These are phyloP conservation scores for Sarcodon sp. DNA, from an alignment of 768 basidiomycete species.

Conservation along the genomic window DNA sequence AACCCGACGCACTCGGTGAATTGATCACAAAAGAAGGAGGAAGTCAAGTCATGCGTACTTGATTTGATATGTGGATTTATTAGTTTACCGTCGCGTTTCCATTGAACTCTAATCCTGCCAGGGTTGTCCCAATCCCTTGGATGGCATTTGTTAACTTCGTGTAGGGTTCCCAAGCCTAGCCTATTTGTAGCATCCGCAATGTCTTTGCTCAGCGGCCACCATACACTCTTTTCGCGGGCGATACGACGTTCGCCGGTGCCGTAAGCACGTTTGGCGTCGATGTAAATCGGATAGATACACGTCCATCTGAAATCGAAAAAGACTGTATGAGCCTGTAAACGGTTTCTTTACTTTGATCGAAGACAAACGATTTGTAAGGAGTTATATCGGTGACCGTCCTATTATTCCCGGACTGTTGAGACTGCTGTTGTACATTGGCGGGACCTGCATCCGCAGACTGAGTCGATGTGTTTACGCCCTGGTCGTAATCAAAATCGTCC, in stretches of 20 bases:
- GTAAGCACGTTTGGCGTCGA: conserved; percentile 89
- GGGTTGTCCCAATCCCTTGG: conserved; percentile 99
- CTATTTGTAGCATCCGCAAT: conserved; percentile 76
- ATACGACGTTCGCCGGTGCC: conserved; percentile 76
- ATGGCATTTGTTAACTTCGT: conserved; percentile 85
- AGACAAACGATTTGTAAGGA: conserved; percentile 62
- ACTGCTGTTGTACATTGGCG: conserved; percentile 21
- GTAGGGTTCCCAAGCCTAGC: conserved; percentile 68
- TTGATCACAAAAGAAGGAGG: background rate
- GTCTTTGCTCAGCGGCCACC: conserved; percentile 94
- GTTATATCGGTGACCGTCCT: conserved; percentile 58
- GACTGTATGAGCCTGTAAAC: conserved; percentile 3
- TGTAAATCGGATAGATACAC: conserved; percentile 92
- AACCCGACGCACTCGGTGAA: background rate
- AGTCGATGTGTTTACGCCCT: conserved; percentile 9
- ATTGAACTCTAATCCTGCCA: conserved; percentile 85
- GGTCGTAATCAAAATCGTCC: conserved; percentile 10
- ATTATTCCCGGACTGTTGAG: conserved; percentile 21
- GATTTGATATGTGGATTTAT: conserved; percentile 61
- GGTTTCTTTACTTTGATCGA: conserved; percentile 1
- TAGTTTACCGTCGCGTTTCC: conserved; percentile 68
- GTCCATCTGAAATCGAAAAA: conserved; percentile 59
- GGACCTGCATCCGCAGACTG: conserved; percentile 15
- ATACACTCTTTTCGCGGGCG: conserved; percentile 62
- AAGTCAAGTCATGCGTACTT: conserved; percentile 35